Evolutionary conservation across 108 stramenopile species (phyloP), one percentile per base, ranked within the genome.

Genomic region (Fragilaria radians): DNA sequence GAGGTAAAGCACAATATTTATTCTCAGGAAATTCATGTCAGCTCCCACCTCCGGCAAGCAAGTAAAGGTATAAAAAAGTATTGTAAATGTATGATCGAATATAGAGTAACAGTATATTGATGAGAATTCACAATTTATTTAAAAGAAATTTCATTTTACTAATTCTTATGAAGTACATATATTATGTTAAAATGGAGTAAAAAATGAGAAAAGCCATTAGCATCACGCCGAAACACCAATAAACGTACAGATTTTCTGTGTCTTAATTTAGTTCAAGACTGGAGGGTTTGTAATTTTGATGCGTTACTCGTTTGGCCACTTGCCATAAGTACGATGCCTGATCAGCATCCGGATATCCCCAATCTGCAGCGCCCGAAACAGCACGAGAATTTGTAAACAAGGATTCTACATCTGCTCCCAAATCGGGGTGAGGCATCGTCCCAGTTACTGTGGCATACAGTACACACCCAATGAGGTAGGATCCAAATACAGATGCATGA

Each of bases 401-500:
- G 0, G 34, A 33, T 28, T 55, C 53, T 46, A 73, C 59, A 24
- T 67, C 63, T 46, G 36, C 53, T 5, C 27, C 32, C 3, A 82
- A 45, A 25, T 58, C 66, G 5, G 61, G 53, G 5, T 70, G 54
- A 9, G 82, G 82, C 72, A 79, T 70, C 32, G 54, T 46, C 24
- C 67, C 67, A 24, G 58, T 76, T 11, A 83, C 62, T 5, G 78
- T 75, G 14, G 63, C 58, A 57, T 83, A 67, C 21, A 83, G 28
- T 7, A 77, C 73, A 47, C 69, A 70, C 1, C 68, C 69, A 51
- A 76, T 69, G 0, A 83, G 47, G 46, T 63, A 79, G 19, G 75
- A 59, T 59, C 82, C 82, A 49, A 53, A 64, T 17, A 56, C 50
- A 24, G 73, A 74, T 14, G 78, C 64, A 54, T 83, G 82, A n/a